A percentile compares a stretch with the other conserved stretches of the same genome.
Conservation (phyloP, 805 yeast genomes). For the Lipomyces orientalis region DNA sequence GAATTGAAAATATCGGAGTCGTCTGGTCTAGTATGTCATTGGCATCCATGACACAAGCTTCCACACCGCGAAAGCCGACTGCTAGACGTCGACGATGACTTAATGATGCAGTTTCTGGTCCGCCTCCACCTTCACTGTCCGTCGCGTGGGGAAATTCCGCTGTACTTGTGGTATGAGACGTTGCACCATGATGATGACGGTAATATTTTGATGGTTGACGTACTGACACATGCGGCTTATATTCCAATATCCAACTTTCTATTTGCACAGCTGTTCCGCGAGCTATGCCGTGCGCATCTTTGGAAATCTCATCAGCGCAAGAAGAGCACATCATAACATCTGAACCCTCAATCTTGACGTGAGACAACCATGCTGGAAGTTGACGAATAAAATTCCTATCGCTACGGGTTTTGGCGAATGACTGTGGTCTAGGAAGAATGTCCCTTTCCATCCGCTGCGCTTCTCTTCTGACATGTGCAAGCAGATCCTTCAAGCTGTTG, state of each 20-base stretch:
- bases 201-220: neutral
- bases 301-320: conserved; percentile 18
- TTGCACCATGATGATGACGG: conserved; percentile 19
- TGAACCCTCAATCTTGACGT: conserved; percentile 41
- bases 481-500: conserved; percentile 30
- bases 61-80: conserved; percentile 39
- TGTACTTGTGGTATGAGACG: neutral
- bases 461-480: conserved; percentile 26
- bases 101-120: conserved; percentile 8
- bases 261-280: conserved; percentile 30
- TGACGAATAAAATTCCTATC: conserved; percentile 18
- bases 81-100: conserved; percentile 39
- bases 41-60: conserved; percentile 41
- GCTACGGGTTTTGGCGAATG: neutral
- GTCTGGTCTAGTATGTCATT: conserved; percentile 36
- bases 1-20: conserved; percentile 40
- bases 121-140: conserved; percentile 4
- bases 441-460: conserved; percentile 13
- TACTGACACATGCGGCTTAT: conserved; percentile 23
- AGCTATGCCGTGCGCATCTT: conserved; percentile 12
- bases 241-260: conserved; percentile 34
- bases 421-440: neutral
- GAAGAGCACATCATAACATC: conserved; percentile 36
- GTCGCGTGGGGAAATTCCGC: conserved; percentile 12
- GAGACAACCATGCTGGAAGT: conserved; percentile 43